These are phyloP conservation scores for Rhodosporidiobolus sp. DNA, from an alignment of 768 basidiomycete genomes.

Conservation along the genomic window DNA sequence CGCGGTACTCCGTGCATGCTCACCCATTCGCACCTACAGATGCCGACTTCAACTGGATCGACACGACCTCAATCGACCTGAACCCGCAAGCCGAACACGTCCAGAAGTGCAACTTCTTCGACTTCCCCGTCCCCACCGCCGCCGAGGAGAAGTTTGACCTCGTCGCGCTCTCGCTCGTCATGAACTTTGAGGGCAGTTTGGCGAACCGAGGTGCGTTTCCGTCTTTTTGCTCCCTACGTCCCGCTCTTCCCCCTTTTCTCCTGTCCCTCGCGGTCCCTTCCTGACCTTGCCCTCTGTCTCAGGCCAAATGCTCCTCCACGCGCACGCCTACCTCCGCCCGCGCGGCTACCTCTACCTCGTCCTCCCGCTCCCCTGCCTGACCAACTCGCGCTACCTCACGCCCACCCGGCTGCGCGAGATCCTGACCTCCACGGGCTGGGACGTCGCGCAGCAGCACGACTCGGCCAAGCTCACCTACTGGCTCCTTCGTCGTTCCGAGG, in stretches of 20 bases:
- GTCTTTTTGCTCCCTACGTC: not conserved
- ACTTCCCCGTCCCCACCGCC: constrained; percentile 27
- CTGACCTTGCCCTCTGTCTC: not conserved
- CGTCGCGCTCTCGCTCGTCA: constrained; percentile 39
- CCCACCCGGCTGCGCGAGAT: constrained; percentile 30
- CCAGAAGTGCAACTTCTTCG: constrained; percentile 42
- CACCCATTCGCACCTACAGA: not conserved
- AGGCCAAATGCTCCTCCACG: constrained; percentile 40
- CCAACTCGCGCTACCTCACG: constrained; percentile 42
- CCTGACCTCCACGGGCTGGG: constrained; percentile 36
- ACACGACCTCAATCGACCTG: constrained; percentile 43
- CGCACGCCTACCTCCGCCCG: constrained; percentile 40
- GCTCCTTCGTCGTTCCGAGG: constrained; percentile 25
- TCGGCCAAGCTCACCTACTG: constrained; percentile 39
- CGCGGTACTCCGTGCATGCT: too few species aligned
- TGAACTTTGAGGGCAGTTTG: constrained; percentile 42
- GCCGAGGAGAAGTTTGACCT: constrained; percentile 37
- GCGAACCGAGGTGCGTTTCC: constrained; percentile 32
- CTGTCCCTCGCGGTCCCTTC: not conserved
- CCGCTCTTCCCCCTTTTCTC: not conserved
- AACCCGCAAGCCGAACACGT: constrained; percentile 42
- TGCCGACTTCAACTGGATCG: constrained; percentile 34
- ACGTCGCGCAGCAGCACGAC: constrained; percentile 36
- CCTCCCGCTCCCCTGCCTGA: constrained; percentile 43
- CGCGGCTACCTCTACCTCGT: constrained; percentile 42